phyloP scores from a whole-genome alignment of 768 basidiomycete genomes.

The Amanita rimosa region DNA sequence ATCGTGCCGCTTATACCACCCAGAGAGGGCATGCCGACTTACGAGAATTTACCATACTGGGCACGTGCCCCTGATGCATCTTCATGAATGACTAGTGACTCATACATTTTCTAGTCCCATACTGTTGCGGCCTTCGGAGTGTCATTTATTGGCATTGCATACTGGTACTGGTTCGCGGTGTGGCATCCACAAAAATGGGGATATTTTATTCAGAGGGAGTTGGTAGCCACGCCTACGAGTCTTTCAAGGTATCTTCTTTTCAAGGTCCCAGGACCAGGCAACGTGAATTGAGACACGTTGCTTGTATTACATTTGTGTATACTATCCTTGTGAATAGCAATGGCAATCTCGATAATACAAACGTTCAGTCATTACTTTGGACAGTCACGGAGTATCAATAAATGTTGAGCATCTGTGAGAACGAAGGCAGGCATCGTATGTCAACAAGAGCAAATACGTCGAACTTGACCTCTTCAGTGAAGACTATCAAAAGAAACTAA shows the following conservation, averaged over 20 bases:
- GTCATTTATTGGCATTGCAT: constrained; percentile 36
- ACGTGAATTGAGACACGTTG: no score
- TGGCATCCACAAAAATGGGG: constrained; percentile 37
- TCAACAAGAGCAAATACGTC: no score
- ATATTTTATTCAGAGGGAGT: constrained; percentile 38
- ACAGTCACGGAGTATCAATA: no score
- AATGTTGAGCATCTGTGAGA: no score
- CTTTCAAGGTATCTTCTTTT: neutral
- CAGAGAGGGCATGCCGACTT: constrained; percentile 33
- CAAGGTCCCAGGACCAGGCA: neutral
- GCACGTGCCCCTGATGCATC: constrained; percentile 25
- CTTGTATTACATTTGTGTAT: no score
- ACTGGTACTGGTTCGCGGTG: constrained; percentile 44
- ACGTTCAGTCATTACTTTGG: no score
- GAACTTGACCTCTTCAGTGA: no score
- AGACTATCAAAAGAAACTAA: no score
- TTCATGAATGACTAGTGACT: neutral
- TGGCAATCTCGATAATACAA: no score
- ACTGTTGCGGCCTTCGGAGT: constrained; percentile 33
- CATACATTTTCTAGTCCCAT: constrained; percentile 29
- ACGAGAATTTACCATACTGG: constrained; percentile 57
- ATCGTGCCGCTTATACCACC: constrained; percentile 57
- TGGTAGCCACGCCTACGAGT: neutral
- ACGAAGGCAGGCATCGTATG: no score
- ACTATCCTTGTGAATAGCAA: no score